Evolutionary conservation across 306 rosid genomes (phyloP), one percentile per base, ranked within the genome.

Genomic region (Begonia masoniana): DNA sequence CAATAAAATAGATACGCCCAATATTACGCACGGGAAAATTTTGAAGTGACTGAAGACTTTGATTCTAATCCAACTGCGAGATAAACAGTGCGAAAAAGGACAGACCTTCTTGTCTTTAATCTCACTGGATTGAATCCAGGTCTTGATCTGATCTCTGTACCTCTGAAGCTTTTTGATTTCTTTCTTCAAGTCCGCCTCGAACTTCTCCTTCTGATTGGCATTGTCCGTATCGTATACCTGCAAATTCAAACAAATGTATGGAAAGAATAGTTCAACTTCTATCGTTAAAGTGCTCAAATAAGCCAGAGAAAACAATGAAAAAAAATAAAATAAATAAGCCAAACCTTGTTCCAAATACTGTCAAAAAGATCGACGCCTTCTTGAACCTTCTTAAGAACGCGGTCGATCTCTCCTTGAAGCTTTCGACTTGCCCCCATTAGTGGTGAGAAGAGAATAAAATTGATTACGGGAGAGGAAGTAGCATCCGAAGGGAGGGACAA

Each of bases 81-180:
- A 15, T 54, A 13, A 51, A 41, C 45, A 55, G 36, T 53, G 21
- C 47, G 56, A 10, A 43, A 24, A 35, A 41, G 52, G 45, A 64
- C 13, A 62, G 15, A 80, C 97, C 97, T 91, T 91, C 74, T 91
- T 91, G 17, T 91, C 97, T 71, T 91, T 91, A 61, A 91, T 85
- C 71, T 91, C 97, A 58, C 97, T 85, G 54, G 97, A 91, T 77
- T 91, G 97, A 65, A 91, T 85, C 97, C 96, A 91, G 13, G 96
- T 91, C 74, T 85, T 91, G 54, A 91, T 91, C 59, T 89, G 97
- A 59, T 89, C 97, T 47, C 97, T 71, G 49, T 89, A 89, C 68
- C 97, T 71, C 79, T 89, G 97, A 2, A 91, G 91, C 78, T 91
- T 91, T 74, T 91, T 91, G 62, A 91, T 91, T 77, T 91, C 97